A percentile compares a stretch with the other conserved stretches of the same genome.
Evolutionary conservation across 2,329 filamentous ascomycete species (phyloP).

Genomic region (Blastomyces silverae): DNA sequence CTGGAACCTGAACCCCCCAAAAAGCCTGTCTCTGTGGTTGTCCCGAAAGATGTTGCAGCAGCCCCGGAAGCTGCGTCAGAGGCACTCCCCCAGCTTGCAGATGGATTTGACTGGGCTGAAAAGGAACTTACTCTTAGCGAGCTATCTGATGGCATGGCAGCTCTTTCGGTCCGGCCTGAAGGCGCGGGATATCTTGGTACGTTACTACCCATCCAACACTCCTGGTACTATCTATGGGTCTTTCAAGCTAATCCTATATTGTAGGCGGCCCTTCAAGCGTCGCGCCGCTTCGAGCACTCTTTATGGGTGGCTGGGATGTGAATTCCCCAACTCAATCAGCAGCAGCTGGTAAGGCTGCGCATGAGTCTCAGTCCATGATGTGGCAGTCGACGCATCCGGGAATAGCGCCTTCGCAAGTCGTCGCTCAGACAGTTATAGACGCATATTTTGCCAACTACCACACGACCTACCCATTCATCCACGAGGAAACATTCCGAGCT

Average conservation of each 20-base stretch:
- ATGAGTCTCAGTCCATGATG: conserved; percentile 31
- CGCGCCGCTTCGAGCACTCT: conserved; percentile 34
- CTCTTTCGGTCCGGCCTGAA: conserved; percentile 31
- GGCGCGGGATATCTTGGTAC: conserved; percentile 37
- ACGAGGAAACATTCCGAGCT: conserved; percentile 44
- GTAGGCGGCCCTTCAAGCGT: conserved; percentile 37
- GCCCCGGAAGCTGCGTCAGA: conserved; percentile 4
- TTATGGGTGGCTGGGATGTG: conserved; percentile 11
- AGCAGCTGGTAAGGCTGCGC: neutral
- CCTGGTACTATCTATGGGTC: neutral
- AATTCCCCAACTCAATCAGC: conserved; percentile 1
- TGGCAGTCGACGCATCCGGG: conserved; percentile 23
- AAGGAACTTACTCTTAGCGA: conserved; percentile 36
- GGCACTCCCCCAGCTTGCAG: conserved; percentile 10
- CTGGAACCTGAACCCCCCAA: neutral
- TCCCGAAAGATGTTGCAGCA: neutral
- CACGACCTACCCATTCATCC: conserved; percentile 43
- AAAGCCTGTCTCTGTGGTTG: neutral
- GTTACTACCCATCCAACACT: conserved; percentile 10
- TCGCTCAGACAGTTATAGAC: conserved; percentile 40
- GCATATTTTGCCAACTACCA: conserved; percentile 46
- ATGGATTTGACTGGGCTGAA: conserved; percentile 34
- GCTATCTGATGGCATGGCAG: conserved; percentile 37
- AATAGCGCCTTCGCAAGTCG: conserved; percentile 36
- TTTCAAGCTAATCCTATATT: conserved; percentile 3